Base-by-base conservation (phyloP, 176 grass and related monocot species). In the Elaeis guineensis region DNA sequence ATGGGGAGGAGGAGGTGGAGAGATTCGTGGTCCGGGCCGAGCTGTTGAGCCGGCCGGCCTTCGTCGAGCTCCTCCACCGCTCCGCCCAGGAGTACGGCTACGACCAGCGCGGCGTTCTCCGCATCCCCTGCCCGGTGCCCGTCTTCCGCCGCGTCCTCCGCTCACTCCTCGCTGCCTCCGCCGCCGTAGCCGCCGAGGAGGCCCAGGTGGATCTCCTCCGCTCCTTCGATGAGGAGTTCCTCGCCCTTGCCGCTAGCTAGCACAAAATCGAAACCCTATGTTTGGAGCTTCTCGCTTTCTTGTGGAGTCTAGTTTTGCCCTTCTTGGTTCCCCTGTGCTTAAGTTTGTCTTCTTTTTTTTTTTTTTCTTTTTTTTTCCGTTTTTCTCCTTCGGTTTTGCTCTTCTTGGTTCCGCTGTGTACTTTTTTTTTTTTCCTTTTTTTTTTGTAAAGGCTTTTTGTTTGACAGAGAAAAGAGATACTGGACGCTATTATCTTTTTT, bases 81-180 rank as follows among this genome's bases (percentile, higher is more conserved):
- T 79, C 89, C 0, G 89, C 83, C 21, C 83, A 84, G 80, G 83
- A 84, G 77, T 93, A 93, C 74, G 89, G 89, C 3, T 93, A 87
- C 69, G 50, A 66, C 57, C 89, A 93, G 65, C 69, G 75, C 30
- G 89, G 89, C 12, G 83, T 85, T 3, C 67, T 93, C 26, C 89
- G 89, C 62, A 87, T 93, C 58, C 89, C 83, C 0, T 93, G 89
- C 80, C 55, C 76, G 39, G 73, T 57, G 25, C 67, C 57, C 8
- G 61, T 84, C 26, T 93, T 93, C 80, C 83, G 73, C 32, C 74
- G 63, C 39, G 74, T 79, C 21, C 68, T 93, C 58, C 77, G 15
- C 35, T 11, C 35, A 8, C 35, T 39, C 35, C 35, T 39, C 80
- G 73, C 32, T 70, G 63, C 39, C 80, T 79, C 21, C 68, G 87